Base-by-base conservation (phyloP, 1,139 yeast genomes). In the Yamadazyma taylorii region DNA sequence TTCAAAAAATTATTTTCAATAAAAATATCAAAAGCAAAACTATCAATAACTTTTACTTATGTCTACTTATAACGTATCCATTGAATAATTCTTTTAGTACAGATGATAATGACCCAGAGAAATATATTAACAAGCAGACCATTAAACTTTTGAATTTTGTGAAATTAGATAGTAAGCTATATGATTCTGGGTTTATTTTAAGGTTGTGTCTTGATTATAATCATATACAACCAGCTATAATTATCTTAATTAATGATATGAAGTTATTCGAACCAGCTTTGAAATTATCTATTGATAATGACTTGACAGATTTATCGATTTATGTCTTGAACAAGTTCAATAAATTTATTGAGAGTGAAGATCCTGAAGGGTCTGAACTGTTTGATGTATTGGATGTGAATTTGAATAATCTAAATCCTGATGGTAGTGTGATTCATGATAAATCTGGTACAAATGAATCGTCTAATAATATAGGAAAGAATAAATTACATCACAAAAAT, bases 181-280 rank as follows among this genome's bases (percentile, higher is more conserved):
- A 75, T 52, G 95, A 89, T 53, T 63, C 80, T 2, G 89, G 87
- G 47, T 86, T 85, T 47, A 78, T 90, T 2, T 60, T 92, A 31
- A 67, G 97, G 38, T 60, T 89, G 28, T 86, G 96, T 51, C 71
- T 85, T 36, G 74, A 75, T 35, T 73, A 78, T 51, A 60, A 73
- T 12, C 79, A 78, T 41, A 68, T 73, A 33, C 78, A 78, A 43
- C 76, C 90, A 1, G 88, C 95, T 0, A 80, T 88, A 5, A 74
- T 78, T 41, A 75, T 92, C 24, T 79, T 85, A 48, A 78, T 90
- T 1, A 69, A 78, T 39, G 74, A 69, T 39, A 63, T 87, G 65
- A 78, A 73, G 4, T 68, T 85, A 34, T 86, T 73, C 53, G 95
- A 87, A 42, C 92, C 86, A 41, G 97, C 97, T 0, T 79, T 90